Evolutionary conservation across 2,329 filamentous ascomycete species (phyloP).

Genomic region (Paramyrothecium sp.): DNA sequence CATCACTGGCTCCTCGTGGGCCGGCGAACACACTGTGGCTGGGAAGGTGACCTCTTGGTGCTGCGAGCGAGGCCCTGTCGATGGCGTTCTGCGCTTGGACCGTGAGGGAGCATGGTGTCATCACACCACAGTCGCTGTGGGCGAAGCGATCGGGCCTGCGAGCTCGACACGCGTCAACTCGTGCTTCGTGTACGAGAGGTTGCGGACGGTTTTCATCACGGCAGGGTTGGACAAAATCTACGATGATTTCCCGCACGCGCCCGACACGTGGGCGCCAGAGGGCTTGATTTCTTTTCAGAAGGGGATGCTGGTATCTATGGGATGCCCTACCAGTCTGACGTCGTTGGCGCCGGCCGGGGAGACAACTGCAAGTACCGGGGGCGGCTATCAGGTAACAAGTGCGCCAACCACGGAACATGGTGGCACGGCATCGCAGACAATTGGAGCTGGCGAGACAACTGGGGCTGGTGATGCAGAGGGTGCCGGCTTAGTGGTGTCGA

Average conservation of each 20-base stretch:
- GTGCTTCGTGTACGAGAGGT: neutral
- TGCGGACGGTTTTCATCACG: neutral
- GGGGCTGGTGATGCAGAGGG: neutral
- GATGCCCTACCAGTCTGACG: neutral
- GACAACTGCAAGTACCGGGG: neutral
- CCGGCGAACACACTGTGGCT: neutral
- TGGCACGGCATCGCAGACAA: neutral
- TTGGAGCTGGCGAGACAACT: neutral
- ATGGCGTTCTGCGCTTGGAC: neutral
- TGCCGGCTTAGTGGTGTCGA: neutral
- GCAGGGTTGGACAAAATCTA: neutral
- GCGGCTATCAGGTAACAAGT: neutral
- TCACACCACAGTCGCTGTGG: neutral
- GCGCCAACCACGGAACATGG: neutral
- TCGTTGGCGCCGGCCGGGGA: neutral
- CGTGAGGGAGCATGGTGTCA: neutral
- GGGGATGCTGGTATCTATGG: neutral
- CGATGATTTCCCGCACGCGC: neutral
- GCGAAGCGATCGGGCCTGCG: neutral
- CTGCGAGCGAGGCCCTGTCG: neutral
- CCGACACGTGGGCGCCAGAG: neutral
- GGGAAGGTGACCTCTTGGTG: neutral
- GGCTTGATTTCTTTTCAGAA: neutral
- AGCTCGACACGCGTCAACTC: neutral
- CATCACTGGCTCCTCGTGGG: neutral